Percentiles rank a stretch among this genome's conserved stretches.
These are phyloP conservation scores for Cryptococcus sp. DNA, from an alignment of 1,284 basidiomycete species.

Conservation along the genomic window DNA sequence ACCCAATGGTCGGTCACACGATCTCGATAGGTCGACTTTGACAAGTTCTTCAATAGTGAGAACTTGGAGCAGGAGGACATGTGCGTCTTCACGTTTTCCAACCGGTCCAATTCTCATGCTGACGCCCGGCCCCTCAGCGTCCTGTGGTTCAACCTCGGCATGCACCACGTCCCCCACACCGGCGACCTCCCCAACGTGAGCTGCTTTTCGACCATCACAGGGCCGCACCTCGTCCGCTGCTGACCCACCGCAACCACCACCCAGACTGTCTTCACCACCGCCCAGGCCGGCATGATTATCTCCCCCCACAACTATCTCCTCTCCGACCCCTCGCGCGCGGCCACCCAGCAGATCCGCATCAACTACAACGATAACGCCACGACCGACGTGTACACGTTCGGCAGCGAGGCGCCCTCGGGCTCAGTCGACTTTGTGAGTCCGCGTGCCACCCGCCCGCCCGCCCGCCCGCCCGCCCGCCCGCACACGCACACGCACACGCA, in stretches of 20 bases:
- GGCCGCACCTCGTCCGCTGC: not conserved
- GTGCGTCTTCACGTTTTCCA: too few relatives aligned
- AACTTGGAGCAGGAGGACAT: conserved; percentile 42
- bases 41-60: conserved; percentile 43
- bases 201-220: not conserved
- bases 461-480: too few relatives aligned
- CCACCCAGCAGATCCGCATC: conserved; percentile 34
- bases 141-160: conserved; percentile 32
- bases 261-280: conserved; percentile 35
- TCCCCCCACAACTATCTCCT: conserved; percentile 39
- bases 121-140: conserved; percentile 10
- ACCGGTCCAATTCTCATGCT: too few relatives aligned
- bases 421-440: conserved; percentile 28
- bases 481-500: too few relatives aligned
- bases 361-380: conserved; percentile 24
- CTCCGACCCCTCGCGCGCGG: conserved; percentile 26
- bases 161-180: conserved; percentile 30
- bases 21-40: conserved; percentile 32
- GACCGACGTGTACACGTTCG: conserved; percentile 29
- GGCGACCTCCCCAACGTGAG: conserved; percentile 24
- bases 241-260: not conserved
- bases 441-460: too few relatives aligned
- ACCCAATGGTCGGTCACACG: not conserved
- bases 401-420: conserved; percentile 18
- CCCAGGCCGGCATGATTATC: conserved; percentile 31